phyloP scores from a whole-genome alignment of 768 basidiomycete species.

The Lentinula lateritia region DNA sequence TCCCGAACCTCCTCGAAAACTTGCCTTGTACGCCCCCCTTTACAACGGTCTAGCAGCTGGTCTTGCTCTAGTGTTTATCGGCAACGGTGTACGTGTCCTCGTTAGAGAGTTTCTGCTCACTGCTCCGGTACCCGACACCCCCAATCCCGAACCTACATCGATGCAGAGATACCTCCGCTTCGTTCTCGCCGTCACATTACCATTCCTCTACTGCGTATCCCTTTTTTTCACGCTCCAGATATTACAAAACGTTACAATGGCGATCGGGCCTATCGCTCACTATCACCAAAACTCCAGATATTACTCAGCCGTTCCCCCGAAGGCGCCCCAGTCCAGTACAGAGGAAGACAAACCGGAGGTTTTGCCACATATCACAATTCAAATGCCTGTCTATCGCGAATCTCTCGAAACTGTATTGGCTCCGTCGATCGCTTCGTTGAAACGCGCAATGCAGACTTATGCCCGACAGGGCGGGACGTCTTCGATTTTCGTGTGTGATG shows the following conservation, averaged over 20 bases:
- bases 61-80: conserved; percentile 59
- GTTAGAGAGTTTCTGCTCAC: conserved; percentile 69
- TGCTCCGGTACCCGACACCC: conserved; percentile 15
- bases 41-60: conserved; percentile 63
- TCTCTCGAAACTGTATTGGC: conserved; percentile 62
- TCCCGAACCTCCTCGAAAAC: conserved; percentile 17
- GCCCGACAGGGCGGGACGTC: conserved; percentile 80
- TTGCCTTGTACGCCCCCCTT: conserved; percentile 54
- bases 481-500: conserved; percentile 74
- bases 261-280: conserved; percentile 75
- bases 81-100: conserved; percentile 57
- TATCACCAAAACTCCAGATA: conserved; percentile 76
- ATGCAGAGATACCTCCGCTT: conserved; percentile 44
- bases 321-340: conserved; percentile 5
- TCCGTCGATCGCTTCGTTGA: conserved; percentile 68
- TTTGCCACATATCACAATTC: conserved; percentile 73
- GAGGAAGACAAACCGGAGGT: conserved; percentile 24
- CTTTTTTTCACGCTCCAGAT: conserved; percentile 77
- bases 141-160: neutral
- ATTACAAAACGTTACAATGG: conserved; percentile 60
- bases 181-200: conserved; percentile 51
- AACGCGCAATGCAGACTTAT: conserved; percentile 83
- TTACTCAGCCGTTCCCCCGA: conserved; percentile 65
- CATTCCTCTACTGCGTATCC: conserved; percentile 71
- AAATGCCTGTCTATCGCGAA: conserved; percentile 87